These are phyloP conservation scores for Fusarium tanahbumbuense DNA, from an alignment of 2,329 filamentous ascomycete species.

Conservation along the genomic window DNA sequence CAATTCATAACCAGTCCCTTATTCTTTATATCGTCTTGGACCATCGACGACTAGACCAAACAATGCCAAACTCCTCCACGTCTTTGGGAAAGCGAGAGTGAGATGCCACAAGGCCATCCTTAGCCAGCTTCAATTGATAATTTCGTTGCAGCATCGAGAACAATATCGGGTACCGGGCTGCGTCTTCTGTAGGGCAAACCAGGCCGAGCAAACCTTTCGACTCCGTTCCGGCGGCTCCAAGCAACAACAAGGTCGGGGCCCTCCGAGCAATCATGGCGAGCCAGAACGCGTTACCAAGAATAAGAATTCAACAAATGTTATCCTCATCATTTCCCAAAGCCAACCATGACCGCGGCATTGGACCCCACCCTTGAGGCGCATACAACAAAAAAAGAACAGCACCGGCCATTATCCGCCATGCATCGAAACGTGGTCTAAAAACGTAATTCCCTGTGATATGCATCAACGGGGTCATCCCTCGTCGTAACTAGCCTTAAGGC, in stretches of 20 bases:
- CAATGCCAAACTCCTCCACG: constrained; percentile 39
- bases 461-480: constrained; percentile 50
- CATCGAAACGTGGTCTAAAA: constrained; percentile 63
- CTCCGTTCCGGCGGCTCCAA: constrained; percentile 41
- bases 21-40: constrained; percentile 41
- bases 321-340: constrained; percentile 41
- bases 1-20: constrained; percentile 36
- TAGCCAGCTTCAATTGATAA: constrained; percentile 48
- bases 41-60: constrained; percentile 38
- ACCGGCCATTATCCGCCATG: constrained; percentile 62
- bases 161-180: constrained; percentile 38
- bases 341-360: constrained; percentile 44
- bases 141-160: constrained; percentile 43
- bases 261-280: constrained; percentile 40
- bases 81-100: constrained; percentile 43
- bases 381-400: constrained; percentile 54
- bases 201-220: constrained; percentile 36
- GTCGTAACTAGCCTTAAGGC: constrained; percentile 44
- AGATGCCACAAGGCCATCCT: constrained; percentile 44
- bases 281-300: constrained; percentile 41
- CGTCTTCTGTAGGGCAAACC: constrained; percentile 36
- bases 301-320: constrained; percentile 40
- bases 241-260: constrained; percentile 35
- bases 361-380: constrained; percentile 46
- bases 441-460: constrained; percentile 53